These are phyloP conservation scores for Chrysoporthe deuterocubensis DNA, from an alignment of 2,329 filamentous ascomycete species.

Conservation along the genomic window DNA sequence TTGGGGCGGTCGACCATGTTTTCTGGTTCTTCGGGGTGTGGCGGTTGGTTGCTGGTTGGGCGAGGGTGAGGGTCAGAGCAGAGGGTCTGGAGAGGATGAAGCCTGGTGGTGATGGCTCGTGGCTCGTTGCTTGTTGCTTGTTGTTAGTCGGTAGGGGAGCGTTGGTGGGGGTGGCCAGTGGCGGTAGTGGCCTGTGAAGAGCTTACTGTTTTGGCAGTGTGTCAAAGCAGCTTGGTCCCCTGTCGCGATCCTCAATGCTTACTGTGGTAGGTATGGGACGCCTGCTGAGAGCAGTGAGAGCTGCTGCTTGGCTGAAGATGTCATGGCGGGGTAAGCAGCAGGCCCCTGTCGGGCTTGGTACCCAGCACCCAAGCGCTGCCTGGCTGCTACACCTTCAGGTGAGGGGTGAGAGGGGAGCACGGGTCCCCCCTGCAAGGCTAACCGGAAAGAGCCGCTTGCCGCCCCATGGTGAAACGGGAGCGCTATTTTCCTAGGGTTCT, in stretches of 20 bases:
- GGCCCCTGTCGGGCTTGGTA: slow-evolving; percentile 1
- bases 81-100: neutral
- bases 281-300: slow-evolving; percentile 3
- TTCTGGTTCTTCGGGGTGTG: slow-evolving; percentile 15
- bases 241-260: slow-evolving; percentile 17
- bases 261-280: neutral
- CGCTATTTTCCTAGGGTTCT: too few species aligned
- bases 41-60: neutral
- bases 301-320: slow-evolving; percentile 21
- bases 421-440: neutral
- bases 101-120: neutral
- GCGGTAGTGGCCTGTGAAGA: neutral
- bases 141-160: neutral
- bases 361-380: slow-evolving; percentile 1
- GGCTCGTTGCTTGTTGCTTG: neutral
- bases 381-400: neutral
- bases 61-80: slow-evolving; percentile 6
- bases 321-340: slow-evolving; percentile 29
- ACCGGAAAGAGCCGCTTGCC: neutral
- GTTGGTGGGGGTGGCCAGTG: slow-evolving; percentile 2
- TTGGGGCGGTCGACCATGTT: slow-evolving; percentile 82
- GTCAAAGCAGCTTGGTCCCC: slow-evolving; percentile 27
- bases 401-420: neutral
- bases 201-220: slow-evolving; percentile 21
- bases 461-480: neutral